These are phyloP conservation scores for Pythium sp. DNA, from an alignment of 352 stramenopile species.

Conservation along the genomic window DNA sequence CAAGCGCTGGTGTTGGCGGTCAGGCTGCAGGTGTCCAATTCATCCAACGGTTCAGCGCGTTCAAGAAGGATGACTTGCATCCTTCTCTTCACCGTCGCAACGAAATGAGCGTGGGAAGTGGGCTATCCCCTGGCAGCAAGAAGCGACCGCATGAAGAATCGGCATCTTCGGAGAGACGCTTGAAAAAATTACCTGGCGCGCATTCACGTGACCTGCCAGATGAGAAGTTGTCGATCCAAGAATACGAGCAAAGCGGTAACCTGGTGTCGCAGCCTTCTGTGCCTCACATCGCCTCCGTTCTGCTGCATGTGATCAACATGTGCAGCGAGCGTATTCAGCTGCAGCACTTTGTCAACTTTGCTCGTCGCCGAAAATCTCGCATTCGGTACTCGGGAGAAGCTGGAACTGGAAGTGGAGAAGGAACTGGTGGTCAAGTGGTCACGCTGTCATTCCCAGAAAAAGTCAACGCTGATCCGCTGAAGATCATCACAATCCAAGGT, in stretches of 20 bases:
- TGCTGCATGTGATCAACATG: conserved; percentile 83
- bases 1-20: conserved; percentile 47
- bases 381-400: conserved; percentile 85
- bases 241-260: conserved; percentile 14
- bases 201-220: conserved; percentile 21
- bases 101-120: conserved; percentile 30
- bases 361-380: conserved; percentile 71
- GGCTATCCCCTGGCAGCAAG: conserved; percentile 1
- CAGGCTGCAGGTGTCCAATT: conserved; percentile 79
- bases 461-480: conserved; percentile 77
- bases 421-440: conserved; percentile 80
- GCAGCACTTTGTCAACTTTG: conserved; percentile 88
- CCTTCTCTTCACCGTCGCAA: conserved; percentile 51
- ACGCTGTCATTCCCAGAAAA: conserved; percentile 86
- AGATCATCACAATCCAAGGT: conserved; percentile 75
- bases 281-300: conserved; percentile 69
- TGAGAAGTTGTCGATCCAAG: conserved; percentile 14
- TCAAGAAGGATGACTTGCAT: conserved; percentile 74
- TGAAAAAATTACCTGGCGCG: conserved; percentile 30
- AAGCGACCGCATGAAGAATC: conserved; percentile 39
- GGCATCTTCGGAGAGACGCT: conserved; percentile 23
- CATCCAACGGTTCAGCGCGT: conserved; percentile 79
- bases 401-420: conserved; percentile 39
- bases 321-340: conserved; percentile 84
- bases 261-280: conserved; percentile 32